Evolutionary conservation across 257 asterid species (phyloP).

Genomic region (Sherardia arvensis): DNA sequence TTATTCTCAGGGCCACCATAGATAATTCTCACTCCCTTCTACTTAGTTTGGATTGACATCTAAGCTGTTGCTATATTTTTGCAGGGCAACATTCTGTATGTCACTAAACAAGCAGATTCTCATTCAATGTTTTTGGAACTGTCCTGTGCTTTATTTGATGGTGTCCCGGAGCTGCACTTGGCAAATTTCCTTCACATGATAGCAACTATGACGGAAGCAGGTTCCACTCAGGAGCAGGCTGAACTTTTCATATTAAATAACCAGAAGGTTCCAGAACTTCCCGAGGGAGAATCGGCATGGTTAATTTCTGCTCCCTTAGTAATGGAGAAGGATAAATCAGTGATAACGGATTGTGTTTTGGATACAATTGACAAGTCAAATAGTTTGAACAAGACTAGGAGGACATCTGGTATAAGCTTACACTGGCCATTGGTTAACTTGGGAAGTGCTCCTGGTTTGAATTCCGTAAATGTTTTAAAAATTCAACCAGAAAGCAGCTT

Average conservation of each 20-base stretch:
- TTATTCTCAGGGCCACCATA: no score
- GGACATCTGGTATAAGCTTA: constrained; percentile 26
- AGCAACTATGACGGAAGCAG: constrained; percentile 71
- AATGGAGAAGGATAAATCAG: constrained; percentile 24
- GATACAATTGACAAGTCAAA: constrained; percentile 24
- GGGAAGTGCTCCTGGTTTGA: constrained; percentile 54
- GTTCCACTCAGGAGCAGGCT: constrained; percentile 70
- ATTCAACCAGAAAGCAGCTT: background rate
- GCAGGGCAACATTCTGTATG: constrained; percentile 69
- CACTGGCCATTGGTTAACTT: constrained; percentile 76
- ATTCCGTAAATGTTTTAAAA: background rate
- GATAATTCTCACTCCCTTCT: background rate
- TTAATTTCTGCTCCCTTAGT: constrained; percentile 30
- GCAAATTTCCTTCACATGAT: constrained; percentile 96
- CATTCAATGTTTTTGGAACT: constrained; percentile 72
- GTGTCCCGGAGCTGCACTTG: constrained; percentile 55
- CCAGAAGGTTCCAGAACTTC: constrained; percentile 75
- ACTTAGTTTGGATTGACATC: background rate
- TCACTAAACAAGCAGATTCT: constrained; percentile 51
- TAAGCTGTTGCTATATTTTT: background rate
- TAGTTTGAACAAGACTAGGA: constrained; percentile 15
- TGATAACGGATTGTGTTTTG: constrained; percentile 10
- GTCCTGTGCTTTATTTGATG: constrained; percentile 50
- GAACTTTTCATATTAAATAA: constrained; percentile 69
- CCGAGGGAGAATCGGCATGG: constrained; percentile 59